phyloP scores from a whole-genome alignment of 2,329 filamentous ascomycete genomes.

The Rutstroemia sp. region DNA sequence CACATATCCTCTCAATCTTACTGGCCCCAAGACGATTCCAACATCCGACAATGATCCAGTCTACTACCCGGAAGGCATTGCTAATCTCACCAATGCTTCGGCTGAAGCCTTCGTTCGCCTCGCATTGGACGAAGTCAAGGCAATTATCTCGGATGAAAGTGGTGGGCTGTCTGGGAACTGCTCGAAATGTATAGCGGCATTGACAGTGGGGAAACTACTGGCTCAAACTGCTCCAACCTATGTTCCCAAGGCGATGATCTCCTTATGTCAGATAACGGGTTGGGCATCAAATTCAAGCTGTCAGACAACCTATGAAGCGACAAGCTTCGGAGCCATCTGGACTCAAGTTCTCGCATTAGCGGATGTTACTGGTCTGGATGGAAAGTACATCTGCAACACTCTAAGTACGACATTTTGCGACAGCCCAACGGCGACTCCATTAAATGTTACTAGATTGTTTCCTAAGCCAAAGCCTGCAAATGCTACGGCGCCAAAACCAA shows the following conservation, averaged over 20 bases:
- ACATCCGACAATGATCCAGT: conserved; percentile 41
- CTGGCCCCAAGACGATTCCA: conserved; percentile 45
- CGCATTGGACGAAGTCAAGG: conserved; percentile 37
- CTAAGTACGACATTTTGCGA: conserved; percentile 42
- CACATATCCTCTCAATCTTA: conserved; percentile 47
- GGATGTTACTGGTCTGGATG: conserved; percentile 46
- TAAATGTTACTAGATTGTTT: conserved; percentile 40
- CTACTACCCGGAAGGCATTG: conserved; percentile 39
- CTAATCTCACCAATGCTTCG: conserved; percentile 35
- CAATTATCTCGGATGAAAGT: conserved; percentile 35
- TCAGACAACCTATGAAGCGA: conserved; percentile 38
- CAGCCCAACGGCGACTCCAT: conserved; percentile 35
- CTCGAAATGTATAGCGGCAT: conserved; percentile 44
- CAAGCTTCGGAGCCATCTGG: conserved; percentile 47
- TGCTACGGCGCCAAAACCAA: conserved; percentile 36
- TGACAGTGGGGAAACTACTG: conserved; percentile 42
- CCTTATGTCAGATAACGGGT: conserved; percentile 40
- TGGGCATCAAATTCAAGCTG: conserved; percentile 42
- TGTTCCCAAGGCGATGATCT: conserved; percentile 43
- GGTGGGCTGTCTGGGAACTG: conserved; percentile 37
- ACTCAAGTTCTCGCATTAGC: conserved; percentile 48
- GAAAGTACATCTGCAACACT: conserved; percentile 48
- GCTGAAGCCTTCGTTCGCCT: conserved; percentile 37
- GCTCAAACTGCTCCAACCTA: conserved; percentile 41
- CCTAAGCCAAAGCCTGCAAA: conserved; percentile 46